Evolutionary conservation across 208 protist genomes (phyloP), one percentile per base, ranked within the genome.

Genomic region (Leishmania lainsoni): DNA sequence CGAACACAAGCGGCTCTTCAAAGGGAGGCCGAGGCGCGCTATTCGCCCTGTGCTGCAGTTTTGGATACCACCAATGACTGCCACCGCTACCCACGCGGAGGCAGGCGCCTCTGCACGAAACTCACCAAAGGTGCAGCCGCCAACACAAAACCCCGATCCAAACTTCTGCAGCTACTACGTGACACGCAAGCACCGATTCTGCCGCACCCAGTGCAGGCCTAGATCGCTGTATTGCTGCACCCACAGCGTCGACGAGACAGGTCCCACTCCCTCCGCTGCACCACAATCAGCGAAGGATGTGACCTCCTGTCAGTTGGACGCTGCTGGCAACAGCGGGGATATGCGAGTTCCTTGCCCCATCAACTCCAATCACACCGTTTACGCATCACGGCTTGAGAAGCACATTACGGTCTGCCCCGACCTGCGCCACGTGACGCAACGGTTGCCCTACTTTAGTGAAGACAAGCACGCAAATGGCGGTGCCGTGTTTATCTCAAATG

Each of bases 341-440:
- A 59, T 59, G 66, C 86, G 93, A 32, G 89, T 96, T 45, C 88
- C 91, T 51, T 96, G 93, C 74, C 93, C 93, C 12, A 92, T 96
- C 80, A 96, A 94, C 79, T 84, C 88, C 1, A 93, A 94, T 61
- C 93, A 96, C 84, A 92, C 89, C 22, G 88, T 96, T 5, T 96
- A 92, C 79, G 86, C 78, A 9, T 84, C 83, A 3, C 83, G 89
- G 32, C 83, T 96, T 68, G 81, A 84, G 72, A 87, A 90, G 54
- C 93, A 96, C 79, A 58, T 94, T n/a, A 84, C 81, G 71, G 90
- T 96, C 22, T 96, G 91, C 70, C 91, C 93, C 1, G 91, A 96
- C 71, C 83, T 93, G 63, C 93, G 93, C 6, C 86, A 88, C 79
- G 77, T 92, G 22, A 74, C 85, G 1, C 58, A 29, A 9, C 51